Percentiles rank a stretch among this genome's conserved stretches.
phyloP scores from a whole-genome alignment of 2,329 filamentous ascomycete species.

The Sporothrix globosa region DNA sequence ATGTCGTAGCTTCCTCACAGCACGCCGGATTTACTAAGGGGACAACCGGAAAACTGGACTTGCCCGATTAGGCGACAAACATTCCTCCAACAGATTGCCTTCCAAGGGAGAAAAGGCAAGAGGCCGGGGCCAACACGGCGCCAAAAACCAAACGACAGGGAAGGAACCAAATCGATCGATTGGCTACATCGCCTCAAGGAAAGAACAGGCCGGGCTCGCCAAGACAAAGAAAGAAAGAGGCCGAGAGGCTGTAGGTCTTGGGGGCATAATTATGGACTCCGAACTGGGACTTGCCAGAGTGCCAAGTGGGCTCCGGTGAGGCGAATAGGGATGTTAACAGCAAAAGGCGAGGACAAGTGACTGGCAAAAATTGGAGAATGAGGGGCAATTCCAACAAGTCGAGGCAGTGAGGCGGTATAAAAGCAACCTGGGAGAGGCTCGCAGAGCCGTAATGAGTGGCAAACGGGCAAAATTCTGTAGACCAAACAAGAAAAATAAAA shows the following conservation, averaged over 20 bases:
- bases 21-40: slow-evolving; percentile 10
- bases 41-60: neutral
- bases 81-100: neutral
- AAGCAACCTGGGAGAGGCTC: no score
- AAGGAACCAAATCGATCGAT: neutral
- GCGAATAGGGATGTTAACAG: neutral
- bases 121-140: slow-evolving; percentile 3
- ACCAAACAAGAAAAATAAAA: neutral
- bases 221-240: slow-evolving; percentile 18
- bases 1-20: neutral
- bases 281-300: no score
- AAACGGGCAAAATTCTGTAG: no score
- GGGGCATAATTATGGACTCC: neutral
- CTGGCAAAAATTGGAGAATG: no score
- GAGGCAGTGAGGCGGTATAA: no score
- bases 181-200: neutral
- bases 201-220: neutral
- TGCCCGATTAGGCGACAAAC: slow-evolving; percentile 4
- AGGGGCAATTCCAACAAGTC: no score
- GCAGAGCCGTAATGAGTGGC: no score
- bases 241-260: neutral
- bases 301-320: slow-evolving; percentile 6
- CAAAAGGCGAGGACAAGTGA: no score
- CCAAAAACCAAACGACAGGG: neutral
- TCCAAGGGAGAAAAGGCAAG: slow-evolving; percentile 12